Evolutionary conservation across 202 grass and related monocot genomes (phyloP).

Genomic region (Zoysia matrella): DNA sequence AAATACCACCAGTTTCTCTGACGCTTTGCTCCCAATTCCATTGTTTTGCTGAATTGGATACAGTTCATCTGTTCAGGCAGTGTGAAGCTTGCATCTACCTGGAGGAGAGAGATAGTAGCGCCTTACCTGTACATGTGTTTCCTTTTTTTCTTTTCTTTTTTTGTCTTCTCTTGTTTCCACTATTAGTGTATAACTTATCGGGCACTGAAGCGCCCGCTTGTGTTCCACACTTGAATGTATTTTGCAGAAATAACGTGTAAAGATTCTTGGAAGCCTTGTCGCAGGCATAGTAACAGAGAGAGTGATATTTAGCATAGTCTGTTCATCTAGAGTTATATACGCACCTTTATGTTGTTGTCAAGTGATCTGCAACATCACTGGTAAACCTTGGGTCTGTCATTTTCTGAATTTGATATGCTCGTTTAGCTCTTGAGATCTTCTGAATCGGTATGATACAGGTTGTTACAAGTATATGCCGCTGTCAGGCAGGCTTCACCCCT

Average conservation of each 20-base stretch:
- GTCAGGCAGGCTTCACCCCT: too few relatives aligned
- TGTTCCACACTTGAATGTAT: conserved; percentile 48
- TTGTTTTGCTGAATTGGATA: conserved; percentile 32
- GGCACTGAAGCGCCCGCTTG: conserved; percentile 41
- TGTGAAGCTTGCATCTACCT: conserved; percentile 35
- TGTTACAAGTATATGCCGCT: too few relatives aligned
- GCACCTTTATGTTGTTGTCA: background rate
- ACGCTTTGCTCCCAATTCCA: conserved; percentile 5
- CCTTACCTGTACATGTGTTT: conserved; percentile 58
- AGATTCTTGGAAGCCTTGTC: conserved; percentile 47
- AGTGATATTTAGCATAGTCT: conserved; percentile 43
- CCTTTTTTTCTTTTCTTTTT: conserved; percentile 8
- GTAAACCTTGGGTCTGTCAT: background rate
- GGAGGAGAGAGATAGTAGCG: conserved; percentile 33
- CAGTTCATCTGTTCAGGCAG: conserved; percentile 8
- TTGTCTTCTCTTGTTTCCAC: conserved; percentile 39
- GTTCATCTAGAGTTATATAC: background rate
- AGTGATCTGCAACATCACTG: background rate
- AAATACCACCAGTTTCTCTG: conserved; percentile 58
- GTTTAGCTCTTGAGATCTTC: too few relatives aligned
- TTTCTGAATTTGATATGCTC: too few relatives aligned
- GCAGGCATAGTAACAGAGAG: conserved; percentile 36
- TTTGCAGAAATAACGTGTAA: conserved; percentile 56
- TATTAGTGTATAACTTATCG: conserved; percentile 31
- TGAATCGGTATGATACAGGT: too few relatives aligned